Conservation (phyloP, 2,329 filamentous ascomycete species). For the Fusarium oxysporum region DNA sequence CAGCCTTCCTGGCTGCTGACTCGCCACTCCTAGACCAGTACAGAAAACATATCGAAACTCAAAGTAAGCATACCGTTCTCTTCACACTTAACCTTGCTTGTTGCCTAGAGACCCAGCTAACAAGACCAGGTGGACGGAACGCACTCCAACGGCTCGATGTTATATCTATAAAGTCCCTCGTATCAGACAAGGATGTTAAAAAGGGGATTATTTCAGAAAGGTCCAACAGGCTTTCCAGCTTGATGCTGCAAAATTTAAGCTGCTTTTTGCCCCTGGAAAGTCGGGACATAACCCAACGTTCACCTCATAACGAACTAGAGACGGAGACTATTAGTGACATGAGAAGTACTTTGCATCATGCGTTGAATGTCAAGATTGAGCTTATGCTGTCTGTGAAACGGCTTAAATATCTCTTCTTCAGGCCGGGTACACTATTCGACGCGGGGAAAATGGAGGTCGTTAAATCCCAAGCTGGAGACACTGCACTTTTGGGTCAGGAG, state of each 20-base stretch:
- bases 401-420: accelerated
- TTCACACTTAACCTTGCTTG: accelerated
- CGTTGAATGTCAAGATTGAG: accelerated
- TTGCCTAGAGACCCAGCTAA: accelerated
- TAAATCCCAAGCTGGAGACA: not conserved
- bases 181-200: accelerated
- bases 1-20: not conserved
- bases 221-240: not conserved
- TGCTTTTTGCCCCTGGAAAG: accelerated
- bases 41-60: not conserved
- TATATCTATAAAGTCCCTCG: not conserved
- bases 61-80: not conserved
- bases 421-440: accelerated
- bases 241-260: accelerated
- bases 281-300: accelerated
- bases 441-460: accelerated
- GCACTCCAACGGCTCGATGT: accelerated
- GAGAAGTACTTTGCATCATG: accelerated
- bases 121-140: accelerated
- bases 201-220: accelerated
- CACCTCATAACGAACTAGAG: accelerated
- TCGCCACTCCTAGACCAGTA: not conserved
- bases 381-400: not conserved
- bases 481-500: accelerated
- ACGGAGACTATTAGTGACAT: accelerated